Evolutionary conservation across 164 flowering plant species (phyloP), one percentile per base, ranked within the genome.

Genomic region (Amborella trichopoda): DNA sequence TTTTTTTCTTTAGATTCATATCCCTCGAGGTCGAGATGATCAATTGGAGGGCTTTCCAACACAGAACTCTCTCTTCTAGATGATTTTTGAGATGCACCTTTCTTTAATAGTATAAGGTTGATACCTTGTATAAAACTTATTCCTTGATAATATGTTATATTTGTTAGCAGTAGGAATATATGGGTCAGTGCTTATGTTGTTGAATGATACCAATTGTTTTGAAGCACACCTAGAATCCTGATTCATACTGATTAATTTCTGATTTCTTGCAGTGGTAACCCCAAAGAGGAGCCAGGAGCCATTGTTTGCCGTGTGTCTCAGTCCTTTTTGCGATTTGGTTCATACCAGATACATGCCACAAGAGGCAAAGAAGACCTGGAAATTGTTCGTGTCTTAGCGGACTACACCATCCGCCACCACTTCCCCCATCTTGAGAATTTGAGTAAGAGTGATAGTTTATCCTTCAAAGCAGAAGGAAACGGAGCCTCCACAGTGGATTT

Each of bases 271-370:
- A 93, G 99, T 68, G 99, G 99, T 39, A 88, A 93, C 62, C 77
- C 99, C 55, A 93, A 93, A 71, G 99, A 93, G 14, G 99, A 93
- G 56, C 96, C 94, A 57, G 99, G 99, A 68, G 96, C 99, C 34
- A 70, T 93, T 66, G 94, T 93, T 44, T 93, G 99, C 65, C 71
- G 96, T 70, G 95, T 93, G 64, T 72, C 99, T 46, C 96, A 65
- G 44, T 93, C 99, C 38, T 93, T 93, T 75, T 50, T 93, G 62
- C 95, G 99, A 2, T 93, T 93, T 73, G 99, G 99, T 60, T 85
- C 99, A 47, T 88, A 65, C 69, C 99, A 93, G 63, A 48, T 93
- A 66, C 99, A 88, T 85, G 94, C 96, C 28, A 63, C 79, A 17
- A 78, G 96, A 70, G 96, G 81, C 49, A 76, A 81, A 57, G 94